phyloP scores from a whole-genome alignment of 495 filamentous ascomycete species.

The Neurospora sp. region DNA sequence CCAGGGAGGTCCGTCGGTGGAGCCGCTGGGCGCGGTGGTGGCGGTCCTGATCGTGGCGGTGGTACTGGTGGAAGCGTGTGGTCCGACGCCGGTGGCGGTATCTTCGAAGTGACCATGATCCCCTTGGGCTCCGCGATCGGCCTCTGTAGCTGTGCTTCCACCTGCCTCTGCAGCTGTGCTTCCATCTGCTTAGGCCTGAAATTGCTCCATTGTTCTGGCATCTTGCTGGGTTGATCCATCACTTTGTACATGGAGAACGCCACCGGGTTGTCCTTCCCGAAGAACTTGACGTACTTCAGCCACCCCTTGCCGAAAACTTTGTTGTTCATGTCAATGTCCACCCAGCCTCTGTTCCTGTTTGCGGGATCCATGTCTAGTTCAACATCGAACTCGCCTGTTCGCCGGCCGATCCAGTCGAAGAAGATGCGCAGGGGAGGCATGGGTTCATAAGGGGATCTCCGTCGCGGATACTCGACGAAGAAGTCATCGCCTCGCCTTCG shows the following conservation, averaged over 20 bases:
- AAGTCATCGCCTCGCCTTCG: not conserved
- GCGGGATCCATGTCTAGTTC: not conserved
- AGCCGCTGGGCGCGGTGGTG: not conserved
- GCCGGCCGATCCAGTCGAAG: not conserved
- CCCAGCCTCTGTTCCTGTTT: not conserved
- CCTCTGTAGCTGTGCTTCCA: not conserved
- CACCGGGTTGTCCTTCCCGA: not conserved
- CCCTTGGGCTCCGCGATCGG: not conserved
- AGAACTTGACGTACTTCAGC: not conserved
- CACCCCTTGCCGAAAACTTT: not conserved
- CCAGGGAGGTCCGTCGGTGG: not conserved
- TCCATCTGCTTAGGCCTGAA: not conserved
- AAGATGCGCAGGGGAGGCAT: not conserved
- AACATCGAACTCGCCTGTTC: not conserved
- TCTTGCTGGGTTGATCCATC: not conserved
- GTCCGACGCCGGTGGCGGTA: not conserved
- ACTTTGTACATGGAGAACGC: not conserved
- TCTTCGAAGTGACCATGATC: not conserved
- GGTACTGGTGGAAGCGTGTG: not conserved
- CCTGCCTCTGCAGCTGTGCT: not conserved
- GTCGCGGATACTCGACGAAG: not conserved
- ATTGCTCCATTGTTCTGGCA: not conserved
- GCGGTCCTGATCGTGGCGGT: not conserved
- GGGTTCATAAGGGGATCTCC: not conserved
- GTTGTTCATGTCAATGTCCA: not conserved